Base-by-base conservation (phyloP, 805 yeast genomes). In the Lachancea fermentati region DNA sequence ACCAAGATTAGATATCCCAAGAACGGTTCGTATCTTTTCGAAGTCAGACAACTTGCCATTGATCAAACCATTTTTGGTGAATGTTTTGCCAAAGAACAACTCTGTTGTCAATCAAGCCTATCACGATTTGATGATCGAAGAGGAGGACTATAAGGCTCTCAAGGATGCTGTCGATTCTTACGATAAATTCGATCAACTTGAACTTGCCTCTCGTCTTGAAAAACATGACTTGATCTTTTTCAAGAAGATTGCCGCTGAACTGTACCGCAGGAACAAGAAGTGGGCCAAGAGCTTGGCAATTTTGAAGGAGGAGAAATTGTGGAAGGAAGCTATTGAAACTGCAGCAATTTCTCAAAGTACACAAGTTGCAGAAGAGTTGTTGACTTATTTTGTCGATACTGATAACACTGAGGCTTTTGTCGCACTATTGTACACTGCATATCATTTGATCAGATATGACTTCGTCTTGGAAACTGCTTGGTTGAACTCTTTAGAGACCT, bases 331-430 rank as follows among this genome's bases (percentile, higher is more conserved):
- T 47, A 84, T 93, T 59, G 85, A 79, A 58, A 89, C 97, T 7
- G 96, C 96, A 17, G 79, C 96, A 13, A 67, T 79, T 43, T 88
- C 97, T 14, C 76, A 77, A 47, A 81, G 81, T 50, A 57, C 76
- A 8, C 88, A 85, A 60, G 82, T 91, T 57, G 89, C 95, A 26
- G 91, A 86, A 62, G 97, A 93, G 45, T 70, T 86, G 49, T 69
- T 93, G 62, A 75, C 82, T 39, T 93, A 91, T 69, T 93, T 93
- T 63, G 97, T 93, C 45, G 97, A 91, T 55, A 86, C 95, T 30
- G 97, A 96, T 52, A 93, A 93, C 69, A 87, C 82, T 65, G 98
- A 93, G 70, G 85, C 96, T 55, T 85, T 87, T 60, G 83, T 88
- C 55, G 97, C 96, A 4, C 76, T 89, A 46, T 73, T 93, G 57